Evolutionary conservation across 345 rosid species (phyloP), one percentile per base, ranked within the genome.

Genomic region (Streptanthus diversifolius): DNA sequence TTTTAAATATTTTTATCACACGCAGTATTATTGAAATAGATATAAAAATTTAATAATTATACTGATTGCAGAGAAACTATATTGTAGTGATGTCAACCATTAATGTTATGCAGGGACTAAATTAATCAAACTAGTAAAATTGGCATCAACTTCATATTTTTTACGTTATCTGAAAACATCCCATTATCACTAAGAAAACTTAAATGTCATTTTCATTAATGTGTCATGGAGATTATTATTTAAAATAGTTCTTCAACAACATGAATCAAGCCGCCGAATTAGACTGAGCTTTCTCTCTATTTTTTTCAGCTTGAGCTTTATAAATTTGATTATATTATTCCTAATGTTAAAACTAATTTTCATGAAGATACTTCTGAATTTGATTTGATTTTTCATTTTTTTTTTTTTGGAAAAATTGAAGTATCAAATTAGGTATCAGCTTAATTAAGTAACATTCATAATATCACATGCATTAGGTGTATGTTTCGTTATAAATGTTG

Each of bases 211-310:
- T 63, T 41, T 49, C 71, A 45, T 13, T 19, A 45, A 73, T 18
- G 24, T 25, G 51, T 65, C 32, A 54, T 32, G 27, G 63, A 41
- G 45, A 32, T 7, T 52, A 41, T 21, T 40, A 52, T 52, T 27
- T 5, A 0, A 2, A 41, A 41, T 5, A 24, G 6, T 21, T 9
- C 30, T 27, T 22, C 32, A 49, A 49, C 58, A 12, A 35, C 13
- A 66, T 24, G 18, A 73, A 57, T 7, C 39, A 2, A 65, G 77
- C 77, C 77, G 77, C 66, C 77, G 36, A 56, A 49, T 13, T 73
- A 56, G 60, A 73, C 70, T 37, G 27, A 6, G 5, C 49, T 25
- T 48, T 47, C 37, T 33, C 18, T 33, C 30, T 35, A 11, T 37
- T 1, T 11, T 37, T 24, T 54, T 18, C 39, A 36, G 30, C 27